Evolutionary conservation across 169 alveolate species (phyloP).

Genomic region (Plasmodium adleri): DNA sequence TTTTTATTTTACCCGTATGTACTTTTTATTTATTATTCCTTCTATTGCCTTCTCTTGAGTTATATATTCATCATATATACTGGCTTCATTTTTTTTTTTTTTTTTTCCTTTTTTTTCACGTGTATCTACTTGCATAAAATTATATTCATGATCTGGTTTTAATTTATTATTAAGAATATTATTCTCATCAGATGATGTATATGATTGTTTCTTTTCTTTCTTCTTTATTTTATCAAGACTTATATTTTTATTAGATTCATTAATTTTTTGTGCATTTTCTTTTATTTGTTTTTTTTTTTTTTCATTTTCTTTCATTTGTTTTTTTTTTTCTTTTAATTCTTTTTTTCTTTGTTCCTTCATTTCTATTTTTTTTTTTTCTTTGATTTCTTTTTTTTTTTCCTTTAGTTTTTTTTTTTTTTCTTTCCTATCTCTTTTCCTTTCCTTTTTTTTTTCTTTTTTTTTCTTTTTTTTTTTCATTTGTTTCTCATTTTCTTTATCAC

Average conservation of each 20-base stretch:
- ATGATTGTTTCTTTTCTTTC: neutral
- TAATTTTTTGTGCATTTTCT: neutral
- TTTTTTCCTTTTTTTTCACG: conserved; percentile 8
- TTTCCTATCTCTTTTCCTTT: neutral
- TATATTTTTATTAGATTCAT: neutral
- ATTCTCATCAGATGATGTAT: neutral
- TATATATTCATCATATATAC: conserved; percentile 68
- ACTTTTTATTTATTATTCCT: conserved; percentile 65
- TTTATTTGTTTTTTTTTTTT: neutral
- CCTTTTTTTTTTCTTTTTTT: neutral
- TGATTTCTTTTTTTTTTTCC: conserved; percentile 1
- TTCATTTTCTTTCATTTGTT: neutral
- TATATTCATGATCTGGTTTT: conserved; percentile 44
- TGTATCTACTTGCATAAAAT: conserved; percentile 29
- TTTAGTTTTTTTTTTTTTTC: neutral
- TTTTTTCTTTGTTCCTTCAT: neutral
- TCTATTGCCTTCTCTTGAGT: conserved; percentile 71
- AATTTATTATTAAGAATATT: neutral
- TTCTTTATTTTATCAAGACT: neutral
- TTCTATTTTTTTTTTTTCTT: neutral
- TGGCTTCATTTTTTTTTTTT: neutral
- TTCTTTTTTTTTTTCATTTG: neutral
- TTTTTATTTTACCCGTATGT: conserved; percentile 31
- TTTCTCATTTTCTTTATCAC: neutral
- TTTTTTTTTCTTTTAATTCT: neutral